Conservation (phyloP, 2,329 filamentous ascomycete species). For the Hymenoscyphus occultus region DNA sequence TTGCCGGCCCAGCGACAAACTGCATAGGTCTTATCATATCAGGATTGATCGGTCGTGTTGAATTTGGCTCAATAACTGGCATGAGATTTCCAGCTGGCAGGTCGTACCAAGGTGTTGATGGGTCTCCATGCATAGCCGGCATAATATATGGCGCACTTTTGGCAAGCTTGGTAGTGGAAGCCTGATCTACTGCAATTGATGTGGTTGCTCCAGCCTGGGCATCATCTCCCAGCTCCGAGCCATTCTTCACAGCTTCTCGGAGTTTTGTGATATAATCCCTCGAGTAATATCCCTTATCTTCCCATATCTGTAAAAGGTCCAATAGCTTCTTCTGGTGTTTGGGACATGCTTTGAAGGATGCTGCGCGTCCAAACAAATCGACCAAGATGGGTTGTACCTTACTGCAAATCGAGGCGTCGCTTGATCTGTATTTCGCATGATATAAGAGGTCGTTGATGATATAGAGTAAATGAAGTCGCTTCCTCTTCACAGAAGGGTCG, state of each 20-base stretch:
- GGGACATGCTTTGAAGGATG: constrained; percentile 57
- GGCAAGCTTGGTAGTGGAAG: constrained; percentile 49
- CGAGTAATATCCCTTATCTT: constrained; percentile 61
- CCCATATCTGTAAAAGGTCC: constrained; percentile 67
- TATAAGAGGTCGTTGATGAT: constrained; percentile 76
- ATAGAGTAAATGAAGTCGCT: constrained; percentile 73
- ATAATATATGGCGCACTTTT: constrained; percentile 66
- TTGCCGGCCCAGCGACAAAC: constrained; percentile 64
- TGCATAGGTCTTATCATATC: constrained; percentile 69
- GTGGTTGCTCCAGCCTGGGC: constrained; percentile 23
- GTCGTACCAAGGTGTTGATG: constrained; percentile 72
- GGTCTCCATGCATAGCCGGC: constrained; percentile 75
- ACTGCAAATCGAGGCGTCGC: constrained; percentile 50
- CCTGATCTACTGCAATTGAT: constrained; percentile 19
- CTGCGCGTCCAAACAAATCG: constrained; percentile 57
- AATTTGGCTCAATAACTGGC: constrained; percentile 74
- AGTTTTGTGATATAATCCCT: constrained; percentile 54
- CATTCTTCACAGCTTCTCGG: constrained; percentile 53
- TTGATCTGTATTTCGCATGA: constrained; percentile 56
- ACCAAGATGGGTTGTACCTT: constrained; percentile 58
- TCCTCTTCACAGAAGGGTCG: constrained; percentile 60
- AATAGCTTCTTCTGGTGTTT: constrained; percentile 65
- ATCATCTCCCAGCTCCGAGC: constrained; percentile 34
- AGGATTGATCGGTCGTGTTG: constrained; percentile 69
- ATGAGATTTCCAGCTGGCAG: constrained; percentile 79